phyloP scores from a whole-genome alignment of 139 green algal genomes.

The Limnomonas spitsbergensis region DNA sequence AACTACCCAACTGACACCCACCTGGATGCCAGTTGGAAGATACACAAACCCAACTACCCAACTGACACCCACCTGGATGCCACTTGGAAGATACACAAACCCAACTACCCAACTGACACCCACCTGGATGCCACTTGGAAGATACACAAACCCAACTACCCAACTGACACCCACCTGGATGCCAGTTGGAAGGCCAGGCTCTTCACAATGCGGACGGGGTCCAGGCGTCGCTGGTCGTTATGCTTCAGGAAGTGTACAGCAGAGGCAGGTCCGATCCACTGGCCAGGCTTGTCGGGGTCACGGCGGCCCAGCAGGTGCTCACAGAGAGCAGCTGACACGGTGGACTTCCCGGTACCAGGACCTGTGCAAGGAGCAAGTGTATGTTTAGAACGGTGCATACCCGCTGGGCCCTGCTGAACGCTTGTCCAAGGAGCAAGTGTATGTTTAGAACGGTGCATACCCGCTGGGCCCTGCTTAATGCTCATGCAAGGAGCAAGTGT shows the following conservation, averaged over 20 bases:
- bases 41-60: too few species aligned
- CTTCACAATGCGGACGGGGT: slow-evolving; percentile 14
- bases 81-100: too few species aligned
- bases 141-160: too few species aligned
- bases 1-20: too few species aligned
- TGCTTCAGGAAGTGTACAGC: slow-evolving; percentile 19
- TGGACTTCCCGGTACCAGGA: slow-evolving; percentile 3
- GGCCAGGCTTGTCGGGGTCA: neutral
- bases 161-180: neutral
- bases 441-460: too few species aligned
- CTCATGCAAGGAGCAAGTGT: neutral
- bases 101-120: too few species aligned
- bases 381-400: too few species aligned
- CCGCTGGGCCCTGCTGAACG: too few species aligned
- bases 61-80: too few species aligned
- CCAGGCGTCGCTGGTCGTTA: slow-evolving; percentile 6
- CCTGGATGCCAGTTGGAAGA: too few species aligned
- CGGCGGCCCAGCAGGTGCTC: neutral
- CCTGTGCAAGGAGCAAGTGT: neutral
- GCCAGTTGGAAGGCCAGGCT: slow-evolving; percentile 16
- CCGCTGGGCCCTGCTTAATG: too few species aligned
- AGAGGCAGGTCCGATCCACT: neutral
- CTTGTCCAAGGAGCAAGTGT: neutral
- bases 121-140: too few species aligned
- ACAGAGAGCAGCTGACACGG: neutral